Conservation (phyloP, 305 asterid species). For the Solanum hybrid region DNA sequence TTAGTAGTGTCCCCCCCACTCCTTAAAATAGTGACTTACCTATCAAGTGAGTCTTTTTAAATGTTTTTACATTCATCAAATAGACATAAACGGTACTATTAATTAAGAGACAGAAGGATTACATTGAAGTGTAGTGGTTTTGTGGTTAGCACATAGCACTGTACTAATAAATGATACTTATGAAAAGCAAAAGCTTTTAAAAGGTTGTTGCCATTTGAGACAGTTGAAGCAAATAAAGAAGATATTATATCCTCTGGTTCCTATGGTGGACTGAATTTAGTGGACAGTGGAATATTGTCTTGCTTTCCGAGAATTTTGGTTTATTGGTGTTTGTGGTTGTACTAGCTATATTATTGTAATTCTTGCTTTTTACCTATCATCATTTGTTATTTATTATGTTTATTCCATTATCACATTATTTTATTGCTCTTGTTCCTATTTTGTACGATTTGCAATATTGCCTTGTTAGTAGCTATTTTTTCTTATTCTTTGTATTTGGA, state of each 20-base stretch:
- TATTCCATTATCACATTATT: not conserved
- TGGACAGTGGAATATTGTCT: not conserved
- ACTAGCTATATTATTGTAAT: not conserved
- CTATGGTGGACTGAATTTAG: not conserved
- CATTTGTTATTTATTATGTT: not conserved
- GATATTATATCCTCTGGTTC: not conserved
- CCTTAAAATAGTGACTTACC: slow-evolving; percentile 20
- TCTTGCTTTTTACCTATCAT: not conserved
- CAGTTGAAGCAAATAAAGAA: not conserved
- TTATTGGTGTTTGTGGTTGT: not conserved
- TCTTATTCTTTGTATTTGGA: no score
- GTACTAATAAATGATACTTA: not conserved
- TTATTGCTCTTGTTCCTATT: not conserved
- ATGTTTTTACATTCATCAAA: not conserved
- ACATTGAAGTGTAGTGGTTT: not conserved
- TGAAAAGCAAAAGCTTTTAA: not conserved
- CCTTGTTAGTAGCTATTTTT: not conserved
- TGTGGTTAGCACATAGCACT: not conserved
- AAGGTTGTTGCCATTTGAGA: not conserved
- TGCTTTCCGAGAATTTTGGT: not conserved
- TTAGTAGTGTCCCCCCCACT: slow-evolving; percentile 17
- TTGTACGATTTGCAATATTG: not conserved
- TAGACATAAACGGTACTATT: not conserved
- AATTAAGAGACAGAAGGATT: not conserved
- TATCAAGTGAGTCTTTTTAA: slow-evolving; percentile 15